phyloP scores from a whole-genome alignment of 2,329 filamentous ascomycete species.

The Nigrospora oryzae region DNA sequence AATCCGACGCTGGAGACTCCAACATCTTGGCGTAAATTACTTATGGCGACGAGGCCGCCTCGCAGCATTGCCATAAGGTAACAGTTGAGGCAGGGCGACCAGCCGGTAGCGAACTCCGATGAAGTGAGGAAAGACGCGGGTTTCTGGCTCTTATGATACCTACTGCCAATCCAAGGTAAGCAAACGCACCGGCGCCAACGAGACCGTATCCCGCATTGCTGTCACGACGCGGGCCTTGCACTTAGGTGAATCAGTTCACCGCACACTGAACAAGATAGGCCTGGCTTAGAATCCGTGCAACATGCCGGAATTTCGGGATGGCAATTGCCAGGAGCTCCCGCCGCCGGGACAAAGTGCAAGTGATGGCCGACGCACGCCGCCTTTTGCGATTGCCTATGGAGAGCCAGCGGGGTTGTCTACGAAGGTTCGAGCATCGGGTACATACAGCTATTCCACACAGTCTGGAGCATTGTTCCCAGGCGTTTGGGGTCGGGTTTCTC shows the following conservation, averaged over 20 bases:
- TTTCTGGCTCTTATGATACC: background rate
- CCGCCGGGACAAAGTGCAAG: background rate
- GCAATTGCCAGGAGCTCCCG: background rate
- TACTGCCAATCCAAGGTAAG: background rate
- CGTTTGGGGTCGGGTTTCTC: background rate
- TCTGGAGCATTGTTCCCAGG: background rate
- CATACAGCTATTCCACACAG: background rate
- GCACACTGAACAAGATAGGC: background rate
- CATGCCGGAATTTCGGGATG: background rate
- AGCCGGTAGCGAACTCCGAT: background rate
- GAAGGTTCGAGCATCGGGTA: background rate
- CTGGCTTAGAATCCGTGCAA: background rate
- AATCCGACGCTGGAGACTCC: background rate
- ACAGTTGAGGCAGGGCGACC: background rate
- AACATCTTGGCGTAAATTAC: conserved; percentile 3
- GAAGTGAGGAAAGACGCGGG: background rate
- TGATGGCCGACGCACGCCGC: background rate
- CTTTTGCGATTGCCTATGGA: background rate
- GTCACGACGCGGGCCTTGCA: background rate
- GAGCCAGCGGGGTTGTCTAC: background rate
- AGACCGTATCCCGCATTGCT: background rate
- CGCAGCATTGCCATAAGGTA: conserved; percentile 4
- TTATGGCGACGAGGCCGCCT: background rate
- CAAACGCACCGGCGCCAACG: background rate
- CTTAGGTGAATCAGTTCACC: background rate